These are phyloP conservation scores for Rhododendron vialii DNA, from an alignment of 148 eudicot genomes.

Conservation along the genomic window DNA sequence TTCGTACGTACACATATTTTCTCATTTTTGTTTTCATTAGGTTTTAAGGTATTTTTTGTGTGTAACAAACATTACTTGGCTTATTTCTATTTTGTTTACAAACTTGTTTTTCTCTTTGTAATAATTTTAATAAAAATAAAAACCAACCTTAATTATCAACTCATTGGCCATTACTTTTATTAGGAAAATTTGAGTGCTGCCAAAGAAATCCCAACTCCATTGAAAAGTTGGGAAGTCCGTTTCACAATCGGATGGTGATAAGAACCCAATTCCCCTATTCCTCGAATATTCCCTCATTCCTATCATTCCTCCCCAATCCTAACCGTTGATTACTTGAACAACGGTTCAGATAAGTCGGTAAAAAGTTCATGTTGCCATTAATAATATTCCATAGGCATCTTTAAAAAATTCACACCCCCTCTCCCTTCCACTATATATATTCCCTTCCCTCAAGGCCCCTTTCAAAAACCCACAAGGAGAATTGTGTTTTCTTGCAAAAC, in stretches of 20 bases:
- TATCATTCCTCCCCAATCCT: background rate
- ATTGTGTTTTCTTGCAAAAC: background rate
- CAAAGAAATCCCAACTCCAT: background rate
- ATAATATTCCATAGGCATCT: conserved; percentile 35
- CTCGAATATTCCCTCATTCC: background rate
- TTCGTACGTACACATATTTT: background rate
- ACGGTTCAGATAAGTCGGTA: background rate
- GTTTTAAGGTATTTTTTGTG: background rate
- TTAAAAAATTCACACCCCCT: background rate
- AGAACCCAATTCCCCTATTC: background rate
- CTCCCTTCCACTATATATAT: background rate
- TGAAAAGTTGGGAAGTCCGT: background rate
- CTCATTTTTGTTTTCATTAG: background rate
- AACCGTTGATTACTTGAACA: background rate
- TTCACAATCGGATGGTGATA: background rate
- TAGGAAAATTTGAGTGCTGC: background rate
- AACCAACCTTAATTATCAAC: no score
- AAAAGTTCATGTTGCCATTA: background rate
- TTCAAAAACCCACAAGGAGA: background rate
- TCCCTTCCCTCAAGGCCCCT: background rate
- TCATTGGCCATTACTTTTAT: background rate
- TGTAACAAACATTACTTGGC: background rate
- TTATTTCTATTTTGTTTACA: background rate
- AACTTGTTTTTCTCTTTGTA: background rate
- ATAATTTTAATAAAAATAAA: background rate